These are phyloP conservation scores for Elongisporangium anandrum DNA, from an alignment of 352 stramenopile species.

Conservation along the genomic window DNA sequence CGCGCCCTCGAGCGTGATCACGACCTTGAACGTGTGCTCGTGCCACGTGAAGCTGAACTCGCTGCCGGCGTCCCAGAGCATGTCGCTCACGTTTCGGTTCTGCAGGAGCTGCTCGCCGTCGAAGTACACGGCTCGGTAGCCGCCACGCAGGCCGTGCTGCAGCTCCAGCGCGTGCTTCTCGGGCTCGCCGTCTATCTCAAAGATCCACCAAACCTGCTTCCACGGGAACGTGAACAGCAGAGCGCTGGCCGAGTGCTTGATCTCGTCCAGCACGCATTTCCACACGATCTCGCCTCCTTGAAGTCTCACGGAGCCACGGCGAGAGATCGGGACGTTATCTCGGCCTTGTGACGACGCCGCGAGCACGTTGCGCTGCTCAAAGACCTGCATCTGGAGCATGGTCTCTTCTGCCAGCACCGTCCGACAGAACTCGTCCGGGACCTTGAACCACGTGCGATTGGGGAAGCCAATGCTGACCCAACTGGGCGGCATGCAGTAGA, in stretches of 20 bases:
- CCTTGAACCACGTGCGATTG: slow-evolving; percentile 82
- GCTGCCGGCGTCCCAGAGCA: slow-evolving; percentile 78
- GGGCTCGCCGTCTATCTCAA: slow-evolving; percentile 45
- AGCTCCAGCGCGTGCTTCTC: slow-evolving; percentile 67
- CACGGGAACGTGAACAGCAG: slow-evolving; percentile 82
- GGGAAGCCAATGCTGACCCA: slow-evolving; percentile 78
- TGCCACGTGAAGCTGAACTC: slow-evolving; percentile 66
- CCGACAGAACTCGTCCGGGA: slow-evolving; percentile 60
- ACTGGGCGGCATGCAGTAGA: slow-evolving; percentile 69
- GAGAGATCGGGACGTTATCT: slow-evolving; percentile 63
- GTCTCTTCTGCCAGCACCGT: slow-evolving; percentile 70
- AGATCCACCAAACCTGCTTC: slow-evolving; percentile 86
- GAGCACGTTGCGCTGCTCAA: slow-evolving; percentile 63
- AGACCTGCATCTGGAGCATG: slow-evolving; percentile 70
- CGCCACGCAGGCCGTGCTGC: slow-evolving; percentile 71
- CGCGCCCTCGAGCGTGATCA: slow-evolving; percentile 71
- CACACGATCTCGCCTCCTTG: slow-evolving; percentile 45
- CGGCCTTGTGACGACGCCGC: slow-evolving; percentile 65
- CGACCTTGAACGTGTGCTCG: slow-evolving; percentile 66
- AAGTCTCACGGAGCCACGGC: slow-evolving; percentile 40
- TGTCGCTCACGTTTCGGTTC: slow-evolving; percentile 62
- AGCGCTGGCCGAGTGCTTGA: slow-evolving; percentile 75
- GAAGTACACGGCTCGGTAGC: slow-evolving; percentile 68
- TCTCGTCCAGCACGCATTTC: slow-evolving; percentile 74
- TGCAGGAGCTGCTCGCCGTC: slow-evolving; percentile 64